Conservation (phyloP, 257 asterid genomes). For the Echites panduratus region DNA sequence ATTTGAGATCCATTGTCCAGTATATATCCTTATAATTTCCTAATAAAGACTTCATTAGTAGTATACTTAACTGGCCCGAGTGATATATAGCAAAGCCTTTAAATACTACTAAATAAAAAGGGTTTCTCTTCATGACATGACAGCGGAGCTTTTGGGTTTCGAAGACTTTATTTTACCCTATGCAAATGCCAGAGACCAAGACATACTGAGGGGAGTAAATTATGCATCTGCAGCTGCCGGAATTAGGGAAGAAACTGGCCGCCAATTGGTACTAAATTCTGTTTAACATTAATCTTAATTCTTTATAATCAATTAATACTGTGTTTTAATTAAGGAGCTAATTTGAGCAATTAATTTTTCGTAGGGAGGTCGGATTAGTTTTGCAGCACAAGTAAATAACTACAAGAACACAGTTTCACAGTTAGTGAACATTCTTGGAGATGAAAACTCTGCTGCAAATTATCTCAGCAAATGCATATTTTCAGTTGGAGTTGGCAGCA, state of each 20-base stretch:
- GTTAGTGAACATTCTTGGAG: conserved; percentile 38
- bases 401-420: conserved; percentile 69
- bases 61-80: too few relatives aligned
- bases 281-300: neutral
- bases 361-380: conserved; percentile 64
- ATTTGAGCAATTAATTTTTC: neutral
- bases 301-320: too few relatives aligned
- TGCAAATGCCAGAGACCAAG: conserved; percentile 46
- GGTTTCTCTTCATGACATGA: neutral
- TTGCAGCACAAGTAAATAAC: conserved; percentile 58
- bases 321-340: neutral
- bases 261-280: conserved; percentile 44
- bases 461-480: conserved; percentile 37
- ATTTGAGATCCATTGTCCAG: too few relatives aligned
- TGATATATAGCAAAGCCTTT: neutral
- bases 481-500: conserved; percentile 46
- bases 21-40: too few relatives aligned
- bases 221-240: conserved; percentile 93
- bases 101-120: neutral
- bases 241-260: conserved; percentile 75
- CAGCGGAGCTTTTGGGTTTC: conserved; percentile 74
- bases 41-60: too few relatives aligned
- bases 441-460: conserved; percentile 27
- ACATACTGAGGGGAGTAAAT: conserved; percentile 65
- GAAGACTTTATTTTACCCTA: conserved; percentile 54